phyloP scores from a whole-genome alignment of 257 asterid genomes.

The Rubia yunnanensis region DNA sequence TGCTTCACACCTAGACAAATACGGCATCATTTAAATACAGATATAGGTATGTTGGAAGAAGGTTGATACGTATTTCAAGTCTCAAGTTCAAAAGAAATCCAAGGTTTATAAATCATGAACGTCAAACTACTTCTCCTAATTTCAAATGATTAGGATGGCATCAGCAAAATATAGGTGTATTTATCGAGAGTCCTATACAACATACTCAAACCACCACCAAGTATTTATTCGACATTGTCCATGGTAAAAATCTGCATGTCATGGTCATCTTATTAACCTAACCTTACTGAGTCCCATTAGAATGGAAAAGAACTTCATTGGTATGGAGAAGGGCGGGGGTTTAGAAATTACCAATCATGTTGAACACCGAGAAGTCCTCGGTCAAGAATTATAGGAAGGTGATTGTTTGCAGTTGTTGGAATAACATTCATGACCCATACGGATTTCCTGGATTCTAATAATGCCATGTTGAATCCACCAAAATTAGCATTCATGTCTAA shows the following conservation, averaged over 20 bases:
- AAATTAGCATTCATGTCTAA: conserved; percentile 91
- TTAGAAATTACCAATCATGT: conserved; percentile 70
- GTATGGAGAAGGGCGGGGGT: background rate
- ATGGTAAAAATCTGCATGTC: background rate
- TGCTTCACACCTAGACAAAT: conserved; percentile 76
- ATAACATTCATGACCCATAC: conserved; percentile 98
- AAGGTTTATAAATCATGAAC: background rate
- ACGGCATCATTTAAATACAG: conserved; percentile 7
- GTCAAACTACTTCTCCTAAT: background rate
- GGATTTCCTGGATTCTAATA: conserved; percentile 70
- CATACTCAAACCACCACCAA: background rate
- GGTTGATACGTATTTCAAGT: background rate
- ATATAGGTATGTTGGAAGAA: conserved; percentile 7
- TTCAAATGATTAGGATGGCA: background rate
- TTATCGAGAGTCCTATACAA: background rate
- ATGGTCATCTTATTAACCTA: background rate
- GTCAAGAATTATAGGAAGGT: conserved; percentile 75
- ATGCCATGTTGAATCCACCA: conserved; percentile 90
- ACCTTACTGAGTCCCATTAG: background rate
- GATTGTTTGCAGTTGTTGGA: conserved; percentile 65
- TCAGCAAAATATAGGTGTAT: background rate
- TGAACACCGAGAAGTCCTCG: conserved; percentile 80
- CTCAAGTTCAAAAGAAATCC: background rate
- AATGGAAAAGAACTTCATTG: background rate
- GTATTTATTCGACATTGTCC: background rate